Conservation (phyloP, 2,329 filamentous ascomycete genomes). For the Colletotrichum lindemuthianum region DNA sequence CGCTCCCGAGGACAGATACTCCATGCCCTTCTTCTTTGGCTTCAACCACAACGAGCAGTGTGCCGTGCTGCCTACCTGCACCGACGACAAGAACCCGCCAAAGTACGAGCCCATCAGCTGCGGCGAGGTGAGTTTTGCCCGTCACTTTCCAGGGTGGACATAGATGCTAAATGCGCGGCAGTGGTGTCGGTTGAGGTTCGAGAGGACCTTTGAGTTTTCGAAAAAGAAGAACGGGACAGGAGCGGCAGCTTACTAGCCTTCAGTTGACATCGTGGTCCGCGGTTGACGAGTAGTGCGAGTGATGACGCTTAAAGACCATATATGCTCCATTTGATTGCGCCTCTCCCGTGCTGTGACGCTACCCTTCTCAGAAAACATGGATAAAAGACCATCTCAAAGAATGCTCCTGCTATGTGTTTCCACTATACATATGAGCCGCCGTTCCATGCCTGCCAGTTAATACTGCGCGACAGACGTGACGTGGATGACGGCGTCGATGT, state of each 20-base stretch:
- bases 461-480: slow-evolving; percentile 45
- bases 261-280: too few relatives aligned
- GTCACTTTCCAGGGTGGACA: too few relatives aligned
- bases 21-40: slow-evolving; percentile 67
- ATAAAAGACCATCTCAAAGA: too few relatives aligned
- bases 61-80: slow-evolving; percentile 58
- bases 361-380: too few relatives aligned
- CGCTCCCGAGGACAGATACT: slow-evolving; percentile 54
- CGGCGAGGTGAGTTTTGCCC: slow-evolving; percentile 47
- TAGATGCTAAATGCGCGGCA: not conserved
- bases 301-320: too few relatives aligned
- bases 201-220: slow-evolving; percentile 26
- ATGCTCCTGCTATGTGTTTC: too few relatives aligned
- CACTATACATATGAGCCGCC: not conserved
- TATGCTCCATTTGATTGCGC: too few relatives aligned
- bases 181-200: slow-evolving; percentile 32
- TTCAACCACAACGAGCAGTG: slow-evolving; percentile 63
- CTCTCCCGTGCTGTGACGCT: too few relatives aligned
- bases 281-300: too few relatives aligned
- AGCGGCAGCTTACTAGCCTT: too few relatives aligned
- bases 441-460: not conserved
- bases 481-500: slow-evolving; percentile 56
- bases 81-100: slow-evolving; percentile 55
- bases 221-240: not conserved
- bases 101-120: slow-evolving; percentile 63